These are phyloP conservation scores for Fusarium duplospermum DNA, from an alignment of 2,329 filamentous ascomycete species.

Conservation along the genomic window DNA sequence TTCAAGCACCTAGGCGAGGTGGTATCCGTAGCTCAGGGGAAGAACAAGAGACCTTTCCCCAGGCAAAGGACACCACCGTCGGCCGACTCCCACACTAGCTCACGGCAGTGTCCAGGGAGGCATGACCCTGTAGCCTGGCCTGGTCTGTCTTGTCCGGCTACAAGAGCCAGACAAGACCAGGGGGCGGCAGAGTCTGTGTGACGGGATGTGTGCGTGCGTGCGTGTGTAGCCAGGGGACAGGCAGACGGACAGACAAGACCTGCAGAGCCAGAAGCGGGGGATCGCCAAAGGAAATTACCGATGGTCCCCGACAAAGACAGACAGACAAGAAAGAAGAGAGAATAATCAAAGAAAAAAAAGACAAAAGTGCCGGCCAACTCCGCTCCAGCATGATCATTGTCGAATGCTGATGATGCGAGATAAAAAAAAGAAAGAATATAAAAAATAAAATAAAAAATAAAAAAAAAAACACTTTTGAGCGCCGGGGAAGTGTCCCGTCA, in stretches of 20 bases:
- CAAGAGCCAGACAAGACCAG: conserved; percentile 14
- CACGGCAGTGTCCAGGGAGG: conserved; percentile 1
- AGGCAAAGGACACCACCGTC: conserved; percentile 1
- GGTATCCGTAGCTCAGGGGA: neutral
- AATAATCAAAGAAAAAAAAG: neutral
- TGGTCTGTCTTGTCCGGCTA: neutral
- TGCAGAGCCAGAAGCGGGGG: conserved; percentile 5
- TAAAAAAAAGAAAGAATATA: neutral
- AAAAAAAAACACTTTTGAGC: conserved; percentile 40
- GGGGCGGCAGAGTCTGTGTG: conserved; percentile 5
- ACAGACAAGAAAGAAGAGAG: neutral
- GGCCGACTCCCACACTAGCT: conserved; percentile 3
- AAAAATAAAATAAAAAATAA: conserved; percentile 4
- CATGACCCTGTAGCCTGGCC: conserved; percentile 4
- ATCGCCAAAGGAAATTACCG: conserved; percentile 5
- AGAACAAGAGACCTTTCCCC: conserved; percentile 10
- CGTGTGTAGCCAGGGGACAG: conserved; percentile 2
- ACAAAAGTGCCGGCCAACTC: conserved; percentile 29
- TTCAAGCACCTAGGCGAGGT: conserved; percentile 1
- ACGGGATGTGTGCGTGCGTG: neutral
- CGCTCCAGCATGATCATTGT: conserved; percentile 23
- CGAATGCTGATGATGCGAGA: conserved; percentile 35
- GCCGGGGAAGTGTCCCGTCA: conserved; percentile 29
- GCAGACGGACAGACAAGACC: neutral
- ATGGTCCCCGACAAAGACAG: neutral